Percentiles rank a stretch among this genome's conserved stretches.
These are phyloP conservation scores for Thielaviopsis punctulata DNA, from an alignment of 2,329 filamentous ascomycete species.

Conservation along the genomic window DNA sequence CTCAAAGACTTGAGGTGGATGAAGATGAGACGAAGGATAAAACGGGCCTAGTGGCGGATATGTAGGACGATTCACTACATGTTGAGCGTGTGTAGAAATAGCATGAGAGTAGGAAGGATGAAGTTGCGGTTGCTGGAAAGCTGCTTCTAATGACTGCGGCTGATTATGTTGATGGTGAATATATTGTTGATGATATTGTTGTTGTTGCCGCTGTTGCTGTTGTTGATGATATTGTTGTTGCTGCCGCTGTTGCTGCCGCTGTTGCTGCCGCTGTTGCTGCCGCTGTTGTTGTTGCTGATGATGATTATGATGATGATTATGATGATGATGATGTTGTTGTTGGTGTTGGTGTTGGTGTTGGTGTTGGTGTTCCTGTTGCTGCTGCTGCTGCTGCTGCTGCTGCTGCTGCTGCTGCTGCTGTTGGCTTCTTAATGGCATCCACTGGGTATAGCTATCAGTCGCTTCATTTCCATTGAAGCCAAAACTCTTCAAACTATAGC, in stretches of 20 bases:
- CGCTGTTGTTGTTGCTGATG: neutral
- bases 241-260: no score
- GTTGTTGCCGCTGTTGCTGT: neutral
- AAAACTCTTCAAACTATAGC: neutral
- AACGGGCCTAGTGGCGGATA: no score
- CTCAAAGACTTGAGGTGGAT: no score
- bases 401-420: no score
- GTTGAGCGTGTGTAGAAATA: no score
- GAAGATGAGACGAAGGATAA: no score
- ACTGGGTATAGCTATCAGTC: neutral
- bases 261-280: neutral
- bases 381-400: no score
- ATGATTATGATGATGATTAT: neutral
- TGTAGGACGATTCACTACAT: no score
- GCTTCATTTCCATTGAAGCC: neutral
- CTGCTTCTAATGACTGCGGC: no score
- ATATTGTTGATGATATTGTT: neutral
- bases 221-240: neutral
- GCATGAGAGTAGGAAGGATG: no score
- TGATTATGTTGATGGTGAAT: no score
- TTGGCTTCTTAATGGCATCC: neutral
- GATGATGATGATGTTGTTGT: neutral
- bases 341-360: neutral
- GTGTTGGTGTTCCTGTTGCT: neutral
- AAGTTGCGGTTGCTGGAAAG: neutral